Conservation (phyloP, 73 alveolate species). For the Tetrahymena thermophila region DNA sequence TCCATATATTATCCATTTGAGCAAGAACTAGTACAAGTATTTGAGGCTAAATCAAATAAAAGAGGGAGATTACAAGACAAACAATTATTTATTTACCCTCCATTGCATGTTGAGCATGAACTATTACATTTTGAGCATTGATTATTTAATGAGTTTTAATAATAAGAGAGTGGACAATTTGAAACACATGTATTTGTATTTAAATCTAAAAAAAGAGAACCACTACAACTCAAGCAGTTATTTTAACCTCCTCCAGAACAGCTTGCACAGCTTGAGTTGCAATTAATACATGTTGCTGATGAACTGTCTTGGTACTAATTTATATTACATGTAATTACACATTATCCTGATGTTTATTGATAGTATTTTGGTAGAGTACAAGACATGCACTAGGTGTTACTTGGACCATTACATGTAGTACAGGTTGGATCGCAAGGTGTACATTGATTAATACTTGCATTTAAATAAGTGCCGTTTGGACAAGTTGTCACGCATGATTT, state of each 20-base stretch:
- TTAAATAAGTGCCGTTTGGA: not conserved
- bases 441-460: not conserved
- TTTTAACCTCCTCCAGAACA: not conserved
- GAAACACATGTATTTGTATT: not conserved
- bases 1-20: not conserved
- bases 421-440: not conserved
- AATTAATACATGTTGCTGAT: not conserved
- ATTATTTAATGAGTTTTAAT: not conserved
- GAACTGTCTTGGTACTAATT: not conserved
- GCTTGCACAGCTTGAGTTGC: not conserved
- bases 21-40: not conserved
- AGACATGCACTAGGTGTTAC: not conserved
- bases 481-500: not conserved
- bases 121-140: not conserved
- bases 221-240: not conserved
- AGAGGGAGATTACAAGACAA: not conserved
- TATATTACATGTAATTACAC: not conserved
- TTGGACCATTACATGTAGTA: not conserved
- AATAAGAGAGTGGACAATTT: not conserved
- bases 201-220: not conserved
- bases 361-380: not conserved
- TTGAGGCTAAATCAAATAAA: not conserved
- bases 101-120: not conserved
- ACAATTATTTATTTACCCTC: not conserved
- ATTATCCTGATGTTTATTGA: not conserved